Conservation (phyloP, 2,329 filamentous ascomycete genomes). For the Phyllosticta citribraziliensis region DNA sequence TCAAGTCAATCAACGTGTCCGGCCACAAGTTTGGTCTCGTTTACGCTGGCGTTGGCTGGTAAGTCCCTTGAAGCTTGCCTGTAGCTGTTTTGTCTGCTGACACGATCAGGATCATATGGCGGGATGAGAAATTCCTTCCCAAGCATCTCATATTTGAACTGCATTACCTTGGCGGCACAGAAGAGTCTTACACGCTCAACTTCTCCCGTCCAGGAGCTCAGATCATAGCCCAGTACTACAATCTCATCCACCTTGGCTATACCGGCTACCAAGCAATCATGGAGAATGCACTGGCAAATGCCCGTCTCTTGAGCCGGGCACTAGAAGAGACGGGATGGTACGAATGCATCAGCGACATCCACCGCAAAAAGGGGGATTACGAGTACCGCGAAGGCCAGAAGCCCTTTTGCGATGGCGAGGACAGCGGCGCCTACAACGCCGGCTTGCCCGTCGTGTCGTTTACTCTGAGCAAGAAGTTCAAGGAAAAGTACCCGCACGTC, state of each 20-base stretch:
- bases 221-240: constrained; percentile 63
- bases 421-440: constrained; percentile 51
- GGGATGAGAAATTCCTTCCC: constrained; percentile 55
- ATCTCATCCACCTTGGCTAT: constrained; percentile 61
- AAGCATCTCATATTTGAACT: constrained; percentile 62
- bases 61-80: neutral
- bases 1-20: constrained; percentile 57
- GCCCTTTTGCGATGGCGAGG: constrained; percentile 39
- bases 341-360: constrained; percentile 49
- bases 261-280: constrained; percentile 54
- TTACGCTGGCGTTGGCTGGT: constrained; percentile 59
- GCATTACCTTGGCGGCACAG: constrained; percentile 61
- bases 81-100: neutral
- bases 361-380: constrained; percentile 44
- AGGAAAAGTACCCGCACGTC: constrained; percentile 50
- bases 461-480: constrained; percentile 51
- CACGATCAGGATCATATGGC: constrained; percentile 48
- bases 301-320: constrained; percentile 51
- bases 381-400: constrained; percentile 33
- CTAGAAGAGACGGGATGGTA: constrained; percentile 60
- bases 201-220: constrained; percentile 63
- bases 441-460: constrained; percentile 62
- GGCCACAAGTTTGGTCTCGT: constrained; percentile 56
- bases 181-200: constrained; percentile 61
- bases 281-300: constrained; percentile 58